Conservation (phyloP, 2,329 filamentous ascomycete genomes). For the Aspergillus ustus region DNA sequence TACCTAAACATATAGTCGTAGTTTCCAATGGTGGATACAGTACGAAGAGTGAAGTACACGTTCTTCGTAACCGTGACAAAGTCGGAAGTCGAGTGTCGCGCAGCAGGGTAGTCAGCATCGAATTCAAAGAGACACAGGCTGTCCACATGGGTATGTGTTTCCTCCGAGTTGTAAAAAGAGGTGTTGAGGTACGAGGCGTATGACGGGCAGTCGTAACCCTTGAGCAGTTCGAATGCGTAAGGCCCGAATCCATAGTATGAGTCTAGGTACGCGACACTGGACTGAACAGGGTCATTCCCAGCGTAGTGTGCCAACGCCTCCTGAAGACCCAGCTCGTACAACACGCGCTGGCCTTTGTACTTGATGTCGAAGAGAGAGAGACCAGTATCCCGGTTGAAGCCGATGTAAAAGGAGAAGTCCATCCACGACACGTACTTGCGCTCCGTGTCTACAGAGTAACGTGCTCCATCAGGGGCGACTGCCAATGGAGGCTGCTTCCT, state of each 20-base stretch:
- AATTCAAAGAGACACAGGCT: conserved; percentile 22
- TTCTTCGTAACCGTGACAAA: conserved; percentile 19
- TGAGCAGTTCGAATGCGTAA: conserved; percentile 25
- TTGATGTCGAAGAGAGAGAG: conserved; percentile 19
- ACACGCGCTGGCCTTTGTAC: conserved; percentile 19
- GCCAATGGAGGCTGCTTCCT: conserved; percentile 18
- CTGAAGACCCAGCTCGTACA: conserved; percentile 19
- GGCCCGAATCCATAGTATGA: conserved; percentile 21
- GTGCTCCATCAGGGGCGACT: conserved; percentile 18
- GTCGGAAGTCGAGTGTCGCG: conserved; percentile 14
- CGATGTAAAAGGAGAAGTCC: conserved; percentile 22
- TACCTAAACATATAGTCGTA: conserved; percentile 20
- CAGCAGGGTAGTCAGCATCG: conserved; percentile 17
- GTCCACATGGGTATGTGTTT: conserved; percentile 19
- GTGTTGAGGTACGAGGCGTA: conserved; percentile 33
- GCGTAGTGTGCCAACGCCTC: conserved; percentile 21
- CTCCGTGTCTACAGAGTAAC: conserved; percentile 18
- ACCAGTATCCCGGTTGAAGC: conserved; percentile 19
- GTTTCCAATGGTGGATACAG: conserved; percentile 21
- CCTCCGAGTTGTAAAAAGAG: conserved; percentile 31
- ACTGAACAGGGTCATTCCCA: conserved; percentile 20
- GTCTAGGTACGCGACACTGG: conserved; percentile 18
- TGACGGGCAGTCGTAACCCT: conserved; percentile 34
- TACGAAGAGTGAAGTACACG: conserved; percentile 21
- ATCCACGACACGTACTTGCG: conserved; percentile 21